These are phyloP conservation scores for Entomophthora muscae DNA, from an alignment of 371 early-diverging fungal genomes.

Conservation along the genomic window DNA sequence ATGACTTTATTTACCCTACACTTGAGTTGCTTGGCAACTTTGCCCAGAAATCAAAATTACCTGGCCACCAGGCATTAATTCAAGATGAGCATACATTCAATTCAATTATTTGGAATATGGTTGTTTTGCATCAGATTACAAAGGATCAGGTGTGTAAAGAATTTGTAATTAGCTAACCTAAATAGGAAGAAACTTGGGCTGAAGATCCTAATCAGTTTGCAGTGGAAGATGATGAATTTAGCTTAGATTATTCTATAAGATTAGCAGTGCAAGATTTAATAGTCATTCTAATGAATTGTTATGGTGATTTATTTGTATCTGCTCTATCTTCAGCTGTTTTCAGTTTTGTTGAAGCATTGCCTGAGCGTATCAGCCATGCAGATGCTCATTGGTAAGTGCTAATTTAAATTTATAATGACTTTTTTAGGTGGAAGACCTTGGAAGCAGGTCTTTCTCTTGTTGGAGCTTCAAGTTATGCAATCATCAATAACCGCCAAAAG, in stretches of 20 bases:
- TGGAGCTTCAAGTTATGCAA: conserved; percentile 36
- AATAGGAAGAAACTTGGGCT: conserved; percentile 51
- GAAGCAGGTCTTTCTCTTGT: conserved; percentile 63
- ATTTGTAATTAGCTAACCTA: too few relatives aligned
- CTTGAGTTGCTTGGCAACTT: conserved; percentile 22
- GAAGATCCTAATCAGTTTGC: conserved; percentile 70
- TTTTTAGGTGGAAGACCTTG: conserved; percentile 59
- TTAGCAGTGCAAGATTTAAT: conserved; percentile 64
- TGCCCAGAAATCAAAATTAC: conserved; percentile 16
- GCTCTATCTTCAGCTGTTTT: conserved; percentile 24
- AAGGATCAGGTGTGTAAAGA: conserved; percentile 37
- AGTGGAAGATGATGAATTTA: conserved; percentile 78
- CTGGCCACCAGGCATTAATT: not conserved
- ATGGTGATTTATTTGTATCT: conserved; percentile 28
- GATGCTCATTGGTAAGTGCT: conserved; percentile 25
- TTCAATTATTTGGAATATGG: conserved; percentile 34
- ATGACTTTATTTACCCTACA: conserved; percentile 10
- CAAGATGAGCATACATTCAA: conserved; percentile 15
- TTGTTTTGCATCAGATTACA: conserved; percentile 68
- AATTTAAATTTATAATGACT: not conserved
- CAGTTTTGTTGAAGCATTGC: conserved; percentile 30
- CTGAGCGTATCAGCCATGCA: conserved; percentile 26
- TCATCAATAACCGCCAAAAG: conserved; percentile 29
- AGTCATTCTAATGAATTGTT: conserved; percentile 32
- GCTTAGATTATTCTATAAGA: conserved; percentile 60